Conservation (phyloP, 1,284 basidiomycete species). For the Phellinidium pouzarii region DNA sequence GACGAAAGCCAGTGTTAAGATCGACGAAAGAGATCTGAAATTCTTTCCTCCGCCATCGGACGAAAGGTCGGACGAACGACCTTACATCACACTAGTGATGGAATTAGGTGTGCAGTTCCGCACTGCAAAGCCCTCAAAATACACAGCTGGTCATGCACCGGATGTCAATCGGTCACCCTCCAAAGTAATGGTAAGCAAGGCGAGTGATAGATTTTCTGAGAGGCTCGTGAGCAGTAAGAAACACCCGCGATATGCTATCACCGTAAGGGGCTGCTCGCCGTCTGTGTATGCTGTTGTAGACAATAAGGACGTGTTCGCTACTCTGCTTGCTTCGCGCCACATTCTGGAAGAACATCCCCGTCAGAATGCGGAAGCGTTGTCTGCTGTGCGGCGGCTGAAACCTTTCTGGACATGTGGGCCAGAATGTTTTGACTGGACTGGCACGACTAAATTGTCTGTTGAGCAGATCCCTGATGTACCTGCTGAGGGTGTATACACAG, state of each 20-base stretch:
- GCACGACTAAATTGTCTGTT: neutral
- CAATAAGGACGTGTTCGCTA: neutral
- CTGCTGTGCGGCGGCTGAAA: neutral
- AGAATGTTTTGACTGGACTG: neutral
- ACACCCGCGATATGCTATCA: constrained; percentile 2
- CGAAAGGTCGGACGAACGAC: neutral
- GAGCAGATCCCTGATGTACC: too few relatives aligned
- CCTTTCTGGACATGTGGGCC: neutral
- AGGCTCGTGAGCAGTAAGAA: neutral
- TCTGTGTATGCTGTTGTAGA: constrained; percentile 2
- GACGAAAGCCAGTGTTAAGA: neutral
- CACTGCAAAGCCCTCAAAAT: neutral
- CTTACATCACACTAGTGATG: constrained; percentile 1
- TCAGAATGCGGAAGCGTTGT: neutral
- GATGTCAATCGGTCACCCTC: neutral
- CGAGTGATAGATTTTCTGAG: neutral
- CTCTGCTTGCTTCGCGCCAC: neutral
- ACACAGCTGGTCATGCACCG: neutral
- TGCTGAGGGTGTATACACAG: too few relatives aligned
- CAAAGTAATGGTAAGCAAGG: neutral
- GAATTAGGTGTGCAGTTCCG: neutral
- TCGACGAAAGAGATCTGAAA: neutral
- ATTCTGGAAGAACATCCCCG: constrained; percentile 1
- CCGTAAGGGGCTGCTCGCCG: constrained; percentile 1
- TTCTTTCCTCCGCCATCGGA: neutral